Conservation (phyloP, 257 asterid species). For the Solanum corneliomulleri region DNA sequence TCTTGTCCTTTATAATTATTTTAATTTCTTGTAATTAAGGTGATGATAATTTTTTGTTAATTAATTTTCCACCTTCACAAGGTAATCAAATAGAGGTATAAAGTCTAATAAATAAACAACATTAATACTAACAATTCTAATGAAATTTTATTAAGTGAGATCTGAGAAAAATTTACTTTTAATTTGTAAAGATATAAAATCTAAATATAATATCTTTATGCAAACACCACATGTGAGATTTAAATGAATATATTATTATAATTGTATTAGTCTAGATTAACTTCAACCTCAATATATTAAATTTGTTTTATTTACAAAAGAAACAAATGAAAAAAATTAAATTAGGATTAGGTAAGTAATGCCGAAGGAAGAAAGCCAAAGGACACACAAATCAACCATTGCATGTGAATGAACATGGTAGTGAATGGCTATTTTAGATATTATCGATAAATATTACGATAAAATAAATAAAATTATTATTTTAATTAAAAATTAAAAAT, state of each 20-base stretch:
- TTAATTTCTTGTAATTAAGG: background rate
- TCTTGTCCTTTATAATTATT: background rate
- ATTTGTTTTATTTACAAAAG: background rate
- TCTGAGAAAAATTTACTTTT: accelerated
- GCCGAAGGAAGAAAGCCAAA: background rate
- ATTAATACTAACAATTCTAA: too few species aligned
- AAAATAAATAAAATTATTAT: background rate
- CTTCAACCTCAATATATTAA: background rate
- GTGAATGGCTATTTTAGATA: background rate
- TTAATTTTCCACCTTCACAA: background rate
- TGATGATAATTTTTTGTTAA: too few species aligned
- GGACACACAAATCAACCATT: background rate
- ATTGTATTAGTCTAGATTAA: background rate
- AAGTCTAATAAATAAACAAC: too few species aligned
- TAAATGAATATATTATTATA: background rate
- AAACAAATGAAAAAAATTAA: background rate
- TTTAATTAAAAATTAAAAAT: accelerated
- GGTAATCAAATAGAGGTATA: too few species aligned
- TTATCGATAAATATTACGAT: accelerated
- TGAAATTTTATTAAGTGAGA: too few species aligned
- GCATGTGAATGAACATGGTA: background rate
- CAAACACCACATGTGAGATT: background rate
- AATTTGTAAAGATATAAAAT: too few species aligned
- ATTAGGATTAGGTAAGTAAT: background rate
- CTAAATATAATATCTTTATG: background rate